Evolutionary conservation across 176 grass and related monocot genomes (phyloP).

Genomic region (Zoysia pacifica): DNA sequence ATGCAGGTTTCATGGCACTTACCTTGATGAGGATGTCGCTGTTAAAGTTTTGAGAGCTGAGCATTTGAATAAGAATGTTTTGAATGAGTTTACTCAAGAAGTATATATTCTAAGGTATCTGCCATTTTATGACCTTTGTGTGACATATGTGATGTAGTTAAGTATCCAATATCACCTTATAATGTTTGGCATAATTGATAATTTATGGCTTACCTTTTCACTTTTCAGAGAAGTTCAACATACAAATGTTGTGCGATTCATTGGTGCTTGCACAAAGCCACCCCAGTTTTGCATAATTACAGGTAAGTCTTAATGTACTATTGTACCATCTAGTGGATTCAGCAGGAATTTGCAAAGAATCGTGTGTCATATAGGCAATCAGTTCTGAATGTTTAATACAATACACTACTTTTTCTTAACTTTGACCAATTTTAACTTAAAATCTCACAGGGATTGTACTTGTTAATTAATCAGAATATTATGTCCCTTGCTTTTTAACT

Average conservation of each 20-base stretch:
- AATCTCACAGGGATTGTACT: background rate
- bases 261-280: conserved; percentile 72
- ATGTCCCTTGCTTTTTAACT: conserved; percentile 4
- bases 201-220: conserved; percentile 29
- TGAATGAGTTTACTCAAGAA: conserved; percentile 81
- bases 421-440: too few relatives aligned
- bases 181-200: background rate
- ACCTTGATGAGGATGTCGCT: conserved; percentile 66
- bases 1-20: conserved; percentile 69
- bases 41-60: conserved; percentile 65
- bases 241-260: conserved; percentile 66
- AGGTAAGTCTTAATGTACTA: conserved; percentile 50
- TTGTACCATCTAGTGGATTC: background rate
- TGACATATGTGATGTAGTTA: background rate
- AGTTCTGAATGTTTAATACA: too few relatives aligned
- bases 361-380: background rate
- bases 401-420: too few relatives aligned
- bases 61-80: conserved; percentile 55
- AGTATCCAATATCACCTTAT: background rate
- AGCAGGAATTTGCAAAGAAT: background rate
- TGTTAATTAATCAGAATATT: background rate
- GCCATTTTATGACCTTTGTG: background rate
- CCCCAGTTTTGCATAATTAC: conserved; percentile 68
- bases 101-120: conserved; percentile 72
- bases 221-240: conserved; percentile 75